Evolutionary conservation across 257 asterid species (phyloP), one percentile per base, ranked within the genome.

Genomic region (Capsicum baccatum): DNA sequence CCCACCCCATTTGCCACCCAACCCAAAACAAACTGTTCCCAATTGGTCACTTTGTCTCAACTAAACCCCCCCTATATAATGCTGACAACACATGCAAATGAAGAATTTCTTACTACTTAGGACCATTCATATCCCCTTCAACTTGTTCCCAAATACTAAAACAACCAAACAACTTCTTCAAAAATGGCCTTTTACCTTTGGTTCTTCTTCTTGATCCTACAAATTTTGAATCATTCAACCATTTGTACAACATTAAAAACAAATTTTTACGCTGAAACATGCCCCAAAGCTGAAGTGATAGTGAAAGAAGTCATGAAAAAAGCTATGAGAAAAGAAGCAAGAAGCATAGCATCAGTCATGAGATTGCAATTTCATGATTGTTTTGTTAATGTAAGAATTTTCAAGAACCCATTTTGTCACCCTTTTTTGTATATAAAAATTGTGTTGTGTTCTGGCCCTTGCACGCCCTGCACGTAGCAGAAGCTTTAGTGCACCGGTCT

Each of bases 331-430:
- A 88, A 89, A 85, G 99, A 96, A 56, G 83, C 88, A 3, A 88
- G 99, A 82, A 90, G 88, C 47, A 93, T 86, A 15, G 98, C 98
- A 79, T 96, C 99, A 2, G 97, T 94, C 33, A 94, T 96, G 99
- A 96, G 99, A 33, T 85, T 96, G 62, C 99, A 96, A 81, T 96
- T 96, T 88, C 99, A 96, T 79, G 99, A 96, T 82, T 96, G 99
- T 89, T 89, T 96, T 6, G 98, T 96, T 19, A 96, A 94, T 82
- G 99, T 96, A 92, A 91, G 3, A 7, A 11, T 16, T 42, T 42
- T 10, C 10, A 47, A 76, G 59, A 48, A 12, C 2, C 70, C 80
- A 1, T 4, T 9, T 35, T 10, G 10, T 2, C 0, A 26, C 21
- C 10, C 8, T 17, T 8, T 39, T 17, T 6, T 44, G 33, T 33